Percentiles rank a stretch among this genome's conserved stretches.
These are phyloP conservation scores for Penicillium sp. DNA, from an alignment of 2,329 filamentous ascomycete species.

Conservation along the genomic window DNA sequence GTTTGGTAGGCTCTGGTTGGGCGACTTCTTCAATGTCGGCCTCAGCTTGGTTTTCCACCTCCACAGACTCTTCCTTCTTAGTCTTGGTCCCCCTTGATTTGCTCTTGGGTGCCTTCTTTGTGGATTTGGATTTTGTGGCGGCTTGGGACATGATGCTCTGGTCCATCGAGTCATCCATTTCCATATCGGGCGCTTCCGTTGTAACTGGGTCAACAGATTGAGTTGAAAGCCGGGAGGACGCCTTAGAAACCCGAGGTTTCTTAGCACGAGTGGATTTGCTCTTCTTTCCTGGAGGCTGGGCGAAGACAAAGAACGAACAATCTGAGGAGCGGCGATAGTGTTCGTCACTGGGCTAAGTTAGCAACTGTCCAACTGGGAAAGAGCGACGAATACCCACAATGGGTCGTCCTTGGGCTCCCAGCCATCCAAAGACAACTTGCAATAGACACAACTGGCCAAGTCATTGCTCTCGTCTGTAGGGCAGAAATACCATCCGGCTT, in stretches of 20 bases:
- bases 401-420: conserved; percentile 95
- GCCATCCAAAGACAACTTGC: conserved; percentile 81
- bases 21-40: conserved; percentile 25
- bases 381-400: conserved; percentile 55
- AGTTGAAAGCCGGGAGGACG: conserved; percentile 59
- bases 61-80: conserved; percentile 43
- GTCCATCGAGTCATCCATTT: conserved; percentile 53
- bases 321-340: conserved; percentile 74
- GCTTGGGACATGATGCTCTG: conserved; percentile 53
- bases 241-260: conserved; percentile 64
- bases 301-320: conserved; percentile 78
- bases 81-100: conserved; percentile 35
- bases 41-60: conserved; percentile 39
- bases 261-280: conserved; percentile 56
- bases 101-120: conserved; percentile 40
- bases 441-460: conserved; percentile 88
- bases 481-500: conserved; percentile 92
- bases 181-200: conserved; percentile 44
- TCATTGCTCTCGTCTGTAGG: conserved; percentile 80
- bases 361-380: conserved; percentile 10
- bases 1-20: conserved; percentile 31
- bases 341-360: conserved; percentile 62
- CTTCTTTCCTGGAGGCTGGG: conserved; percentile 49
- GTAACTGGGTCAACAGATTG: conserved; percentile 46
- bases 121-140: conserved; percentile 52